Percentiles rank a stretch among this genome's conserved stretches.
Conservation (phyloP, 2,329 filamentous ascomycete genomes). For the Botryotinia globosa region DNA sequence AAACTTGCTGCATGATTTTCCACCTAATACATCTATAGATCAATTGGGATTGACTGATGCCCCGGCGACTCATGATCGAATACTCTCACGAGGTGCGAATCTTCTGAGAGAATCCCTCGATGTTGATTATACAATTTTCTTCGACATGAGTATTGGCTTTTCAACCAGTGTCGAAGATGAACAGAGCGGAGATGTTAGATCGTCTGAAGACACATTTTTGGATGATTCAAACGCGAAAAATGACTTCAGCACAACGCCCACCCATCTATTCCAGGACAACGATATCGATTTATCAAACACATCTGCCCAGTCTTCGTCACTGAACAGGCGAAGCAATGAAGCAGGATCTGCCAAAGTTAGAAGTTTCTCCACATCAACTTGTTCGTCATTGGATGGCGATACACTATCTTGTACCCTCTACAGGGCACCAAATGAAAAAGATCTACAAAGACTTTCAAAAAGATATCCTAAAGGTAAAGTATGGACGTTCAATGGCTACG, state of each 20-base stretch:
- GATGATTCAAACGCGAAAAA: neutral
- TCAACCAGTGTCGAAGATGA: neutral
- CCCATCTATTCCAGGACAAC: neutral
- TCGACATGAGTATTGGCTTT: conserved; percentile 21
- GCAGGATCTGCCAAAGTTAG: conserved; percentile 11
- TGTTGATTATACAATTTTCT: conserved; percentile 26
- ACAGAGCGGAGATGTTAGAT: neutral
- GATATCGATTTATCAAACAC: neutral
- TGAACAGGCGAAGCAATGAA: conserved; percentile 12
- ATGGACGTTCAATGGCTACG: conserved; percentile 17
- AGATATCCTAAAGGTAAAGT: conserved; percentile 15
- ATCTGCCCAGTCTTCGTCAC: neutral
- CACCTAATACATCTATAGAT: neutral
- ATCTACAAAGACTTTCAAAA: conserved; percentile 7
- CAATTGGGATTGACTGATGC: neutral
- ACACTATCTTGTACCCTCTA: conserved; percentile 2
- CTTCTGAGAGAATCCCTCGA: conserved; percentile 25
- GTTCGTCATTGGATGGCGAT: conserved; percentile 3
- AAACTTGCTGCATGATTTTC: neutral
- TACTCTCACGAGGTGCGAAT: conserved; percentile 22
- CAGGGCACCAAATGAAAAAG: conserved; percentile 7
- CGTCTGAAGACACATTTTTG: neutral
- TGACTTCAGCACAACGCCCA: neutral
- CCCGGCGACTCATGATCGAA: conserved; percentile 14
- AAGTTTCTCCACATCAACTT: conserved; percentile 2